Conservation (phyloP, 306 rosid species). For the Lablab purpureus region DNA sequence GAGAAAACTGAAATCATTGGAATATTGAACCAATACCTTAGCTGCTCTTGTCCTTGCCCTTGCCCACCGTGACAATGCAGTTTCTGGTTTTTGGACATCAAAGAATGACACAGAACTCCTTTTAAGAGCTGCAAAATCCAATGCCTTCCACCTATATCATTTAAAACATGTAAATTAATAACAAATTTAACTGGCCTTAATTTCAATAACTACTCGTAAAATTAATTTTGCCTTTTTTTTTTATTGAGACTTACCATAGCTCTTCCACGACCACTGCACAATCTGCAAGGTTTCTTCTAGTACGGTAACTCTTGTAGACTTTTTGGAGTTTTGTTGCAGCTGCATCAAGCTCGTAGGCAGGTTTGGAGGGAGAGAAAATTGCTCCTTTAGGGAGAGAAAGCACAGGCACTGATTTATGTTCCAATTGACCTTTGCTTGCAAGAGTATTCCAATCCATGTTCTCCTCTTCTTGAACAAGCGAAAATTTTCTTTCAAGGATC, state of each 20-base stretch:
- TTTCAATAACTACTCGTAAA: no score
- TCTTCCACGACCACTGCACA: constrained; percentile 97
- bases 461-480: constrained; percentile 46
- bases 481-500: constrained; percentile 56
- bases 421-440: constrained; percentile 33
- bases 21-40: constrained; percentile 57
- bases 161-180: constrained; percentile 22
- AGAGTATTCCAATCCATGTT: constrained; percentile 46
- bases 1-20: constrained; percentile 13
- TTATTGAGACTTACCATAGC: constrained; percentile 68
- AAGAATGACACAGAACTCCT: constrained; percentile 87
- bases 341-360: constrained; percentile 79
- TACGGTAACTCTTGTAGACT: constrained; percentile 88
- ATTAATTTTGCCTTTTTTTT: background rate
- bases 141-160: constrained; percentile 84
- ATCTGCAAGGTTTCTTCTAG: constrained; percentile 93
- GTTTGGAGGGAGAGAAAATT: constrained; percentile 69
- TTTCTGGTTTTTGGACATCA: constrained; percentile 73
- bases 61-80: constrained; percentile 86
- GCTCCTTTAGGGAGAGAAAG: constrained; percentile 69
- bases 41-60: constrained; percentile 96
- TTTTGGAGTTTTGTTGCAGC: constrained; percentile 92
- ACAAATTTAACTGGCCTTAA: background rate
- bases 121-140: constrained; percentile 77
- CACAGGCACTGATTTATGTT: constrained; percentile 61